Percentiles rank a stretch among this genome's conserved stretches.
Evolutionary conservation across 345 rosid species (phyloP).

Genomic region (Syzygium oleosum): DNA sequence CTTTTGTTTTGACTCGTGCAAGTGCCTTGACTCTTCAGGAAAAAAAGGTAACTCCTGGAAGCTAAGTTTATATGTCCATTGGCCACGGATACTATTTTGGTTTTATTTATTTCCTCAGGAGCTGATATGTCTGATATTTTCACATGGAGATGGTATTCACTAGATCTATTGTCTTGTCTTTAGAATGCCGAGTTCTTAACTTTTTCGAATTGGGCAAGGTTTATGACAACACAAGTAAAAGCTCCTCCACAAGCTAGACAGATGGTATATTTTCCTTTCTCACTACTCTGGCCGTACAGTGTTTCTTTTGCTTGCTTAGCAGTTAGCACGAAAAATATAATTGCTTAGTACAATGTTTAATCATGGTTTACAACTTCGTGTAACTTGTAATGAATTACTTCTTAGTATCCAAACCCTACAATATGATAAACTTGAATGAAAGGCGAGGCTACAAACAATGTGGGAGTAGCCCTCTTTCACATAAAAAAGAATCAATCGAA

Average conservation of each 20-base stretch:
- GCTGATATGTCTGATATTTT: background rate
- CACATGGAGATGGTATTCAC: background rate
- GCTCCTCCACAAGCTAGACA: conserved; percentile 62
- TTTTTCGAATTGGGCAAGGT: conserved; percentile 35
- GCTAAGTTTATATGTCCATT: background rate
- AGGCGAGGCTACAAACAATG: background rate
- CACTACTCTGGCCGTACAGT: background rate
- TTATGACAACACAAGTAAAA: conserved; percentile 37
- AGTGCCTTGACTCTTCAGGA: conserved; percentile 35
- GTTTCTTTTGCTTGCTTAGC: background rate
- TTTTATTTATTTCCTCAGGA: background rate
- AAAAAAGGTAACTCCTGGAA: conserved; percentile 39
- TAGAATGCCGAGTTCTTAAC: conserved; percentile 41
- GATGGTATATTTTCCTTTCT: conserved; percentile 36
- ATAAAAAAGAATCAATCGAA: background rate
- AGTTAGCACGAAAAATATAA: background rate
- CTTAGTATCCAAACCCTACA: background rate
- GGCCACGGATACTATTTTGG: background rate
- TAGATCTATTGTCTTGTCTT: conserved; percentile 5
- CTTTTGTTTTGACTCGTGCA: conserved; percentile 29
- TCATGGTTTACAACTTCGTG: background rate
- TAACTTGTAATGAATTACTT: background rate
- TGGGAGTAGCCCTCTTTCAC: background rate
- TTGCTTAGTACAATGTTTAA: background rate
- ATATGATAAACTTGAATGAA: background rate